phyloP scores from a whole-genome alignment of 1,284 basidiomycete genomes.

The Ganoderma meredithae region DNA sequence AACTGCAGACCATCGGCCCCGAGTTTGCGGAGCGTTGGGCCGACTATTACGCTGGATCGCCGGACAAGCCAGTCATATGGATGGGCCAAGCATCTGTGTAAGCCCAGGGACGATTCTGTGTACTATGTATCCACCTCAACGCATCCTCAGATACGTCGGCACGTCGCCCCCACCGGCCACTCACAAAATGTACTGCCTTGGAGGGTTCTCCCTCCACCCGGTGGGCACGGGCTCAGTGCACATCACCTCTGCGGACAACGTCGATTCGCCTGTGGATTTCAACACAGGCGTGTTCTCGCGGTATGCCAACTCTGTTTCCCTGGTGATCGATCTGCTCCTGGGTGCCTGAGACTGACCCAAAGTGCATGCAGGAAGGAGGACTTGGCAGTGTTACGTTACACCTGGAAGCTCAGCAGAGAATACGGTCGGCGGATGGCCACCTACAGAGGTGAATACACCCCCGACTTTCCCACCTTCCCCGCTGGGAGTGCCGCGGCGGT shows the following conservation, averaged over 20 bases:
- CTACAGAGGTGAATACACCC: slow-evolving; percentile 60
- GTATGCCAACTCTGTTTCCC: slow-evolving; percentile 1
- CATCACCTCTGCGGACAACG: slow-evolving; percentile 47
- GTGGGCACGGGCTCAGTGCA: slow-evolving; percentile 51
- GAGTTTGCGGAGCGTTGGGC: slow-evolving; percentile 50
- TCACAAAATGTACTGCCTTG: slow-evolving; percentile 9
- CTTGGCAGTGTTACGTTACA: slow-evolving; percentile 57
- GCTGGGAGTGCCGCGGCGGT: slow-evolving; percentile 50
- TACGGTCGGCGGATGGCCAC: slow-evolving; percentile 61
- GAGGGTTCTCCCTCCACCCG: slow-evolving; percentile 43
- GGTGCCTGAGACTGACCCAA: background rate
- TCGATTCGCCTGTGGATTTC: slow-evolving; percentile 47
- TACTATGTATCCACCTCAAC: background rate
- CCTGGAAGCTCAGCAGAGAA: slow-evolving; percentile 66
- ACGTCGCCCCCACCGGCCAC: background rate
- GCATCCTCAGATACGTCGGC: slow-evolving; percentile 15
- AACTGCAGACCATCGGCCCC: slow-evolving; percentile 50
- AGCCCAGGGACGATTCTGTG: background rate
- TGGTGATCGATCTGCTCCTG: background rate
- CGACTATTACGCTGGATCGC: slow-evolving; percentile 47
- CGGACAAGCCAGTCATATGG: slow-evolving; percentile 53
- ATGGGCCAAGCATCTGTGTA: slow-evolving; percentile 31
- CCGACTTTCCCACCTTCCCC: slow-evolving; percentile 58
- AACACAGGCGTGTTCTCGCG: slow-evolving; percentile 31
- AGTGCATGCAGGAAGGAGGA: slow-evolving; percentile 48